Base-by-base conservation (phyloP, 352 stramenopile species). In the Pythium scleroteichum region DNA sequence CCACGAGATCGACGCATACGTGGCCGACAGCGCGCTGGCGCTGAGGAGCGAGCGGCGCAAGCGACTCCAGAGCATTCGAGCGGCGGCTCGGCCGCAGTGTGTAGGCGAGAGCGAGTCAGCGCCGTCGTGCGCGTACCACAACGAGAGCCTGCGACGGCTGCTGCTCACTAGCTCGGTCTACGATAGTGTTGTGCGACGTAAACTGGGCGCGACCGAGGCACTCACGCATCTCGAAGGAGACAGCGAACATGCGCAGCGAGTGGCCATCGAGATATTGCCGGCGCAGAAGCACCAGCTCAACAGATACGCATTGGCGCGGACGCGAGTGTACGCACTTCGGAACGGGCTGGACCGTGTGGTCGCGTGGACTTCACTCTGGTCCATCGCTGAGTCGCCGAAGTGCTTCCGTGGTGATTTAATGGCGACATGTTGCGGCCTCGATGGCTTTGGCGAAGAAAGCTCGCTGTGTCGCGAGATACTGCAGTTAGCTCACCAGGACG, bases 221-320 rank as follows among this genome's bases (percentile, higher is more conserved):
- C 19, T 64, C 4, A 17, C 13, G 1, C 41, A 60, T 35, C 22
- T 60, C 26, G 40, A 26, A n/a, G 26, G 50, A 26, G 42, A 33
- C 20, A 33, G 0, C 20, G 19, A 16, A 22, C 42, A 22, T 3
- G 47, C 29, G 29, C 29, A 64, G 22, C 14, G 8, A n/a, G 29
- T 61, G 7, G 53, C 46, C 7, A 23, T 63, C 17, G 45, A 59
- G 5, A 64, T 67, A 24, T 45, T 71, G 0, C 47, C 46, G 2
- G 3, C 33, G 17, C 29, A 26, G 13, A 46, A 44, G 8, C 49
- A 55, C 13, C 63, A 59, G 35, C 62, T 69, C n/a, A 62, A 70
- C 32, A 56, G 13, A 2, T 47, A 58, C 17, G 16, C 58, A 38
- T n/a, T 57, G 1, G 32, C 39, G 8, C 38, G 40, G 2, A 46